Conservation (phyloP, 2,329 filamentous ascomycete genomes). For the Purpureocillium lavendulum region DNA sequence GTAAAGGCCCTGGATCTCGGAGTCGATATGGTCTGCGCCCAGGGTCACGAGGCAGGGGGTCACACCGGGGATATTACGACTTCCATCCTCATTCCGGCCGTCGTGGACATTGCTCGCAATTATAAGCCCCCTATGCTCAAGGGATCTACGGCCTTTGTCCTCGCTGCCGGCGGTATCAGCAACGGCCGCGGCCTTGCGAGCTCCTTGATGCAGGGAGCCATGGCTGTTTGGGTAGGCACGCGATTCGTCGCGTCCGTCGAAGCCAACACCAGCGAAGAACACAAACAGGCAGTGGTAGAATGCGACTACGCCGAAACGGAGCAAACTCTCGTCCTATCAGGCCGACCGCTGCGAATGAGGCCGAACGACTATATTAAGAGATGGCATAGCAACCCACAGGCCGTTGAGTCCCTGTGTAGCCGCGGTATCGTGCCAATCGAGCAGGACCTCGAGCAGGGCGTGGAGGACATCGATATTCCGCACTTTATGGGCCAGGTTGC, state of each 20-base stretch:
- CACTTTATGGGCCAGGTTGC: conserved; percentile 93
- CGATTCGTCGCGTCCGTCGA: conserved; percentile 79
- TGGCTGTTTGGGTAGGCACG: conserved; percentile 89
- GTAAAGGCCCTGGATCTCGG: conserved; percentile 78
- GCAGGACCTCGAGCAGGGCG: conserved; percentile 70
- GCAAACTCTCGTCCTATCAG: conserved; percentile 73
- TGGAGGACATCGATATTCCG: conserved; percentile 71
- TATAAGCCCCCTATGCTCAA: conserved; percentile 64
- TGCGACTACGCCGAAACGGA: conserved; percentile 73
- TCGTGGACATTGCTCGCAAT: conserved; percentile 70
- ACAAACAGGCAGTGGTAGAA: conserved; percentile 74
- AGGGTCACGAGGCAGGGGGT: conserved; percentile 90
- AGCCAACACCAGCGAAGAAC: conserved; percentile 69
- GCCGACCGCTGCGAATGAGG: conserved; percentile 70
- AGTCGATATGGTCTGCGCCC: conserved; percentile 83
- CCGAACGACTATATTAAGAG: conserved; percentile 74
- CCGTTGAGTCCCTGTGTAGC: conserved; percentile 67
- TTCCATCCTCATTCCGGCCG: conserved; percentile 74
- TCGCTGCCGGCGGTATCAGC: conserved; percentile 81
- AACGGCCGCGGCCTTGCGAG: conserved; percentile 74
- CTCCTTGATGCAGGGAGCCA: conserved; percentile 77
- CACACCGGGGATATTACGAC: conserved; percentile 85
- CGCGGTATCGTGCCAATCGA: conserved; percentile 72
- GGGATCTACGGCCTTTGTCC: conserved; percentile 65
- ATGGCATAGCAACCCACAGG: conserved; percentile 71